Evolutionary conservation across 2,329 filamentous ascomycete species (phyloP), one percentile per base, ranked within the genome.

Genomic region (Macroventuria anomochaeta): DNA sequence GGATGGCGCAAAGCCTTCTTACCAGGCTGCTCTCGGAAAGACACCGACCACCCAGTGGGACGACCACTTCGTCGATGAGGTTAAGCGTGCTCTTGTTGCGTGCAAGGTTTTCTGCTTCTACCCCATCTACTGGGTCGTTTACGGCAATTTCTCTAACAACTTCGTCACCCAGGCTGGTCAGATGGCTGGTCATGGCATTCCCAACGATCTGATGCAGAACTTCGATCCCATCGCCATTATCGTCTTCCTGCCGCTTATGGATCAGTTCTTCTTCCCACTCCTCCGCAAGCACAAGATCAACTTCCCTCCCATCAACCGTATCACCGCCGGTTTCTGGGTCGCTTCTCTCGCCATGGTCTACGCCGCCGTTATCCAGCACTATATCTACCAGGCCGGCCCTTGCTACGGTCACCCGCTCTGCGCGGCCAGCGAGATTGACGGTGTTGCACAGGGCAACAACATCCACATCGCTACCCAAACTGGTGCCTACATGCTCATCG

Each of bases 11-110:
- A 90, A 90, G 76, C 87, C 86, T 3, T 84, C 82, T 4, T 86
- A 83, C 78, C 85, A 86, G 50, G 79, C 78, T 15, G 82, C 79
- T 53, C 76, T 85, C 56, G 79, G 82, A 51, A 66, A 62, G 32
- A 78, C 70, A 58, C 69, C 65, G 6, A 69, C 74, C 55, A 62
- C 73, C 8, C 72, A 84, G 21, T 91, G 88, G 86, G 83, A 88
- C 54, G 87, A 90, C 65, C 82, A 85, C 67, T 91, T 90, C 62
- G 80, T 91, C 47, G 87, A 89, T 2, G 88, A 91, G 67, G 79
- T 91, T 47, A 88, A 88, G 79, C 85, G 88, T 61, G 82, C 82
- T 2, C 75, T 86, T 5, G 69, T 79, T 71, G 88, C 88, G 28
- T 91, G 88, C 80, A 83, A 87, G 66, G 87, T 90, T 52, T 90